Evolutionary conservation across 345 rosid genomes (phyloP).

Genomic region (Gossypium ekmanianum): DNA sequence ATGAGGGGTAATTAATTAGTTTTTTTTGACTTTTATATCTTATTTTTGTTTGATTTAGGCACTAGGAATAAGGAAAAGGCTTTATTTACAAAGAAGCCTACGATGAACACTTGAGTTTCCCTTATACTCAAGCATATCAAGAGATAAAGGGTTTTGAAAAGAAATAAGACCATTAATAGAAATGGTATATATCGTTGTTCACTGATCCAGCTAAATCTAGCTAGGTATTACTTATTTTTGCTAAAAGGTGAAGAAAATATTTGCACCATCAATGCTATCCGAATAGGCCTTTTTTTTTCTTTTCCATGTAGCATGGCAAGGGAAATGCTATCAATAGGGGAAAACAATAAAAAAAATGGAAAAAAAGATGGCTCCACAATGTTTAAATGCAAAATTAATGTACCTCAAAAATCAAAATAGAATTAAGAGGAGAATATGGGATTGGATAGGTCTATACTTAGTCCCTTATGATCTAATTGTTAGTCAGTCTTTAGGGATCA

Average conservation of each 20-base stretch:
- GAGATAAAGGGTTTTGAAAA: neutral
- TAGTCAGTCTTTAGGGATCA: slow-evolving; percentile 7
- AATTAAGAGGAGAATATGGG: neutral
- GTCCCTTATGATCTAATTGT: neutral
- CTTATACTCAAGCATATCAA: no score
- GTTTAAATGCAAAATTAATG: slow-evolving; percentile 1
- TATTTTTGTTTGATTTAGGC: neutral
- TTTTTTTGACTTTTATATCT: neutral
- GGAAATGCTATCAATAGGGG: no score
- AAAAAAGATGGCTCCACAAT: neutral
- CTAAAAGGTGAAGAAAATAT: neutral
- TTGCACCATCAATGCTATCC: neutral
- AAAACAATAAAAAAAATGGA: neutral
- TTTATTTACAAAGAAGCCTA: neutral
- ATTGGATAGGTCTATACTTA: no score
- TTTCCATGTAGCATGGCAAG: no score
- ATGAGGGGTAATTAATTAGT: neutral
- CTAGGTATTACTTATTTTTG: neutral
- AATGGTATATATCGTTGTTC: neutral
- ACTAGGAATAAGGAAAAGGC: neutral
- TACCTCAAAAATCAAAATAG: neutral
- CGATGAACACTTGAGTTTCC: neutral
- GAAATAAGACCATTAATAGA: neutral
- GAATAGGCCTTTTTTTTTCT: neutral
- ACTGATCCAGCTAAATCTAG: neutral